These are phyloP conservation scores for Dichotomocladium elegans DNA, from an alignment of 371 early-diverging fungal genomes.

Conservation along the genomic window DNA sequence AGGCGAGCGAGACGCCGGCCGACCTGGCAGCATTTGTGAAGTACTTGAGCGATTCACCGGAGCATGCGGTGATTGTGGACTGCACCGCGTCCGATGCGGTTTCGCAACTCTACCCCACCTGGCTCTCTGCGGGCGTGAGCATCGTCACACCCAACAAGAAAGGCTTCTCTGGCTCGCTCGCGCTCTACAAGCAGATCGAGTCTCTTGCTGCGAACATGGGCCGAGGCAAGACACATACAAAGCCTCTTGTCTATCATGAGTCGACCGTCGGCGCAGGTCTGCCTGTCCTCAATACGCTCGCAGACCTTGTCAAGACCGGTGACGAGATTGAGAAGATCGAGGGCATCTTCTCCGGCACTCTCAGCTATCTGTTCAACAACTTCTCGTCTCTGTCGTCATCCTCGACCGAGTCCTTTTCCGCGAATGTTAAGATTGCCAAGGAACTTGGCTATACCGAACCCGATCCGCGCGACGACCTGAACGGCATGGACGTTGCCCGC, in stretches of 20 bases:
- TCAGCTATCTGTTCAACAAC: slow-evolving; percentile 94
- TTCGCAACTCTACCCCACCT: slow-evolving; percentile 77
- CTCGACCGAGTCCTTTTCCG: slow-evolving; percentile 70
- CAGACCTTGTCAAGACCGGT: slow-evolving; percentile 86
- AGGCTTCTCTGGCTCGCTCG: slow-evolving; percentile 77
- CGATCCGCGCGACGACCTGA: slow-evolving; percentile 96
- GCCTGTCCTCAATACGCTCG: slow-evolving; percentile 89
- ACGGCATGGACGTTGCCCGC: slow-evolving; percentile 98
- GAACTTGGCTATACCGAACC: slow-evolving; percentile 96
- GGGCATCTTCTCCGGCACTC: slow-evolving; percentile 96
- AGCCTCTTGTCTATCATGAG: slow-evolving; percentile 81
- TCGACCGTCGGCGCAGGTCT: slow-evolving; percentile 98
- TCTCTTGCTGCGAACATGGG: slow-evolving; percentile 39
- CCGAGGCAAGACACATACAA: slow-evolving; percentile 11
- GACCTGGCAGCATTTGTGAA: slow-evolving; percentile 52
- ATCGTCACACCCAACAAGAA: slow-evolving; percentile 98
- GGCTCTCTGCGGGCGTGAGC: slow-evolving; percentile 76
- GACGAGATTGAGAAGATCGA: slow-evolving; percentile 90
- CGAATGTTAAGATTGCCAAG: slow-evolving; percentile 87
- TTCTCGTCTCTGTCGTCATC: slow-evolving; percentile 65
- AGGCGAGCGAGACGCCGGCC: slow-evolving; percentile 20
- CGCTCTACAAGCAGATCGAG: slow-evolving; percentile 71
- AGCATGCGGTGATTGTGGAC: slow-evolving; percentile 78
- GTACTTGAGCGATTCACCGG: slow-evolving; percentile 42
- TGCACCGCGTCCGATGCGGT: slow-evolving; percentile 85